phyloP scores from a whole-genome alignment of 345 rosid species.

The Garcia nutans region DNA sequence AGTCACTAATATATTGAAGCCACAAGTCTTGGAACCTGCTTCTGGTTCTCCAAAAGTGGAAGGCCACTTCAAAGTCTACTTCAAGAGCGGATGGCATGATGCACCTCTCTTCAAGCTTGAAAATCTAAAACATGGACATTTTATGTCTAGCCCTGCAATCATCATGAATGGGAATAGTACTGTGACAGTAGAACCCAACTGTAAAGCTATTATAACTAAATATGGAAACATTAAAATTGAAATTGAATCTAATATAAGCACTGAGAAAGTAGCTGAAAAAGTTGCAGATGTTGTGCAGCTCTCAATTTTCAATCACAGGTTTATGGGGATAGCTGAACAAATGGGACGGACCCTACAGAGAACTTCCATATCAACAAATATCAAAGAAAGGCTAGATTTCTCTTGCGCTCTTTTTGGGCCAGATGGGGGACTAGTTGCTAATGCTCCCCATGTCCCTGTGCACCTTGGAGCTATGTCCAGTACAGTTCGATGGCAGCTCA shows the following conservation, averaged over 20 bases:
- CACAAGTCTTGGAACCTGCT: constrained; percentile 48
- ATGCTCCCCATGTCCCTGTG: constrained; percentile 98
- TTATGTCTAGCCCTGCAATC: constrained; percentile 71
- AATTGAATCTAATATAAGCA: constrained; percentile 43
- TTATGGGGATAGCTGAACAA: constrained; percentile 99
- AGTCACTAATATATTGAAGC: constrained; percentile 82
- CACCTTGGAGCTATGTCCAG: constrained; percentile 98
- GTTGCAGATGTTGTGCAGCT: constrained; percentile 97
- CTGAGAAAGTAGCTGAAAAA: constrained; percentile 49
- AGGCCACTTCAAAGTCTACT: constrained; percentile 64
- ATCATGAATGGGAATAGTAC: constrained; percentile 99
- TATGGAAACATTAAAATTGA: constrained; percentile 88
- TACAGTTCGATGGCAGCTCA: constrained; percentile 87
- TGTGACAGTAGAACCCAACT: constrained; percentile 83
- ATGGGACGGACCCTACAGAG: constrained; percentile 98
- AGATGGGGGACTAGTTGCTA: constrained; percentile 92
- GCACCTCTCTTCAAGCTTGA: constrained; percentile 81
- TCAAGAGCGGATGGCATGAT: constrained; percentile 68
- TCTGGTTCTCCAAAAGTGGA: constrained; percentile 55
- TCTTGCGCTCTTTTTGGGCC: constrained; percentile 96
- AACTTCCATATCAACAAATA: constrained; percentile 95
- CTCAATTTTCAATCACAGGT: constrained; percentile 90
- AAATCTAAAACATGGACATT: constrained; percentile 67
- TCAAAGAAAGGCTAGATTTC: constrained; percentile 91
- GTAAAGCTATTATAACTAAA: constrained; percentile 74